phyloP scores from a whole-genome alignment of 2,329 filamentous ascomycete species.

The Lachnellula hyalina region DNA sequence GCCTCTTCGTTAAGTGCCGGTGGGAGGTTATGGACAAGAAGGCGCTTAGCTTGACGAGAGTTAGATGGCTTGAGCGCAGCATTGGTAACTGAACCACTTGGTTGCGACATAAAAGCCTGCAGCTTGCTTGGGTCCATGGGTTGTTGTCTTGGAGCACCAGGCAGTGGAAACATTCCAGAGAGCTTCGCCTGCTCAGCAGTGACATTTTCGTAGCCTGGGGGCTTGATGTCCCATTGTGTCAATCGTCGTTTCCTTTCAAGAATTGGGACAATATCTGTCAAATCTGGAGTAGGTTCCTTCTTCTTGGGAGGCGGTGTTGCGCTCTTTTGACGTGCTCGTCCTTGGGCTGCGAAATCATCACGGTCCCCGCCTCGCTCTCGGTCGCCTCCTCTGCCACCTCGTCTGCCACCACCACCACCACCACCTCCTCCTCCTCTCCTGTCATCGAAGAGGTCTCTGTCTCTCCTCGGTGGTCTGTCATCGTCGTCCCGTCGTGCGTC shows the following conservation, averaged over 20 bases:
- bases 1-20: constrained; percentile 66
- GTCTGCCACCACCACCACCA: constrained; percentile 43
- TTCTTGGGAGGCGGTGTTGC: constrained; percentile 80
- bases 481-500: constrained; percentile 63
- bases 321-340: constrained; percentile 53
- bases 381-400: constrained; percentile 37
- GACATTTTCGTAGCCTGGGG: constrained; percentile 94
- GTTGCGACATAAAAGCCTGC: constrained; percentile 92
- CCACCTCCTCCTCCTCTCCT: constrained; percentile 43
- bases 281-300: constrained; percentile 90
- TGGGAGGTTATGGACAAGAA: constrained; percentile 82
- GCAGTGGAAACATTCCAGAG: constrained; percentile 97
- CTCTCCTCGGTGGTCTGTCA: constrained; percentile 49
- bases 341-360: constrained; percentile 8
- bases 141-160: constrained; percentile 89
- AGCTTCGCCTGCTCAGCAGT: constrained; percentile 98
- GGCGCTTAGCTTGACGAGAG: constrained; percentile 87
- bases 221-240: constrained; percentile 99
- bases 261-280: constrained; percentile 79
- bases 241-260: constrained; percentile 83
- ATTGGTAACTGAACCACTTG: constrained; percentile 59
- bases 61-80: constrained; percentile 88
- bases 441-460: constrained; percentile 60
- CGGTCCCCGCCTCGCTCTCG: constrained; percentile 45
- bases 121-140: constrained; percentile 92